Percentiles rank a stretch among this genome's conserved stretches.
These are phyloP conservation scores for Fusarium proliferatum DNA, from an alignment of 2,329 filamentous ascomycete genomes.

Conservation along the genomic window DNA sequence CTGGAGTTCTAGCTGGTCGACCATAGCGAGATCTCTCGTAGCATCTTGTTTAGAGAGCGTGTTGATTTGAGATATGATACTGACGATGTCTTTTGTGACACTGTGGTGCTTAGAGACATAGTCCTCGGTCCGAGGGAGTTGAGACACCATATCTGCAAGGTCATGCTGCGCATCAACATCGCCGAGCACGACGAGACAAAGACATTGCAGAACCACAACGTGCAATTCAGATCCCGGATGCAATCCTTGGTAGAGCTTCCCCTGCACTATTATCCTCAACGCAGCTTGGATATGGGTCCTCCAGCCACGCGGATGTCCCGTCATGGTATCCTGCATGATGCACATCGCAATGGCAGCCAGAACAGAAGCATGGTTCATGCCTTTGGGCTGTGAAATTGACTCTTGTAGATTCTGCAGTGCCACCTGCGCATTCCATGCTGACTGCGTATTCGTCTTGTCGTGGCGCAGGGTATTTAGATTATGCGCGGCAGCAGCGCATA, in stretches of 20 bases:
- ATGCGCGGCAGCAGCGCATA: not conserved
- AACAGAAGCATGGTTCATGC: not conserved
- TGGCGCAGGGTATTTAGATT: not conserved
- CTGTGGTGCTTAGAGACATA: not conserved
- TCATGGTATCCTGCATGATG: not conserved
- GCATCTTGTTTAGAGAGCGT: fast-evolving
- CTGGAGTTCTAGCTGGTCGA: not conserved
- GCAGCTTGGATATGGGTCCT: not conserved
- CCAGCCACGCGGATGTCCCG: not conserved
- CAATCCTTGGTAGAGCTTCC: fast-evolving
- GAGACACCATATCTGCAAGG: not conserved
- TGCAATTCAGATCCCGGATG: not conserved
- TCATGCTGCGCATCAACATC: not conserved
- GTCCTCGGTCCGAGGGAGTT: not conserved
- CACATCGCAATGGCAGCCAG: not conserved
- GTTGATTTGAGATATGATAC: not conserved
- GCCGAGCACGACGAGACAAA: not conserved
- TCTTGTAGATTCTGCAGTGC: not conserved
- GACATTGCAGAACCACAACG: not conserved
- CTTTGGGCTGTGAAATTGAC: not conserved
- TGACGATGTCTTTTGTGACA: fast-evolving
- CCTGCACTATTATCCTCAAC: not conserved
- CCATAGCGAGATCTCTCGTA: fast-evolving
- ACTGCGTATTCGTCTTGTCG: fast-evolving
- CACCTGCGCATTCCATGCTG: not conserved